A percentile compares a stretch with the other conserved stretches of the same genome.
phyloP scores from a whole-genome alignment of 306 rosid species.

The Cicer arietinum region DNA sequence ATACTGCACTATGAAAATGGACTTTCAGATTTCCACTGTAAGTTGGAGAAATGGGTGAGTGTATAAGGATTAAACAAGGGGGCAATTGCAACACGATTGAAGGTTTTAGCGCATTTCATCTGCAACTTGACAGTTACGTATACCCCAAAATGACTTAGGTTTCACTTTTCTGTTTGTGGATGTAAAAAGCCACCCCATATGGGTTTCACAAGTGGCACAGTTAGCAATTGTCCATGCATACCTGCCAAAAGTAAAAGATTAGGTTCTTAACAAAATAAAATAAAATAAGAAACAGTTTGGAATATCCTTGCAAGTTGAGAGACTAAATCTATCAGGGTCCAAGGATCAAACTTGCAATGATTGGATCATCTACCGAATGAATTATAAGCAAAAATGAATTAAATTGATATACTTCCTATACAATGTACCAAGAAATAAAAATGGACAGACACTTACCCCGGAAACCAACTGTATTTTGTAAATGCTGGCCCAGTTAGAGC shows the following conservation, averaged over 20 bases:
- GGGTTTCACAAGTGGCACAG: conserved; percentile 80
- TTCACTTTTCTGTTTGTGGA: conserved; percentile 71
- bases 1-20: conserved; percentile 1
- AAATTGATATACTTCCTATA: too few species aligned
- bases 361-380: neutral
- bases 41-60: neutral
- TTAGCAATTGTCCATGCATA: conserved; percentile 76
- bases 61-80: conserved; percentile 1
- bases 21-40: neutral
- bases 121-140: conserved; percentile 73
- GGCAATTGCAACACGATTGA: neutral
- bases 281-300: neutral
- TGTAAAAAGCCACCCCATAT: conserved; percentile 84
- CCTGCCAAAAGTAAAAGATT: conserved; percentile 53
- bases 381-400: too few species aligned
- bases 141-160: conserved; percentile 81
- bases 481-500: conserved; percentile 67
- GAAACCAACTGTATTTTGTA: conserved; percentile 92
- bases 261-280: conserved; percentile 12
- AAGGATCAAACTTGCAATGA: neutral
- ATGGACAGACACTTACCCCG: conserved; percentile 72
- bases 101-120: conserved; percentile 53
- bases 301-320: neutral
- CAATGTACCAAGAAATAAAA: conserved; percentile 16
- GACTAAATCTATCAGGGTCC: conserved; percentile 5